Percentiles rank a stretch among this genome's conserved stretches.
phyloP scores from a whole-genome alignment of 2,329 filamentous ascomycete species.

The Fusarium brachygibbosum region DNA sequence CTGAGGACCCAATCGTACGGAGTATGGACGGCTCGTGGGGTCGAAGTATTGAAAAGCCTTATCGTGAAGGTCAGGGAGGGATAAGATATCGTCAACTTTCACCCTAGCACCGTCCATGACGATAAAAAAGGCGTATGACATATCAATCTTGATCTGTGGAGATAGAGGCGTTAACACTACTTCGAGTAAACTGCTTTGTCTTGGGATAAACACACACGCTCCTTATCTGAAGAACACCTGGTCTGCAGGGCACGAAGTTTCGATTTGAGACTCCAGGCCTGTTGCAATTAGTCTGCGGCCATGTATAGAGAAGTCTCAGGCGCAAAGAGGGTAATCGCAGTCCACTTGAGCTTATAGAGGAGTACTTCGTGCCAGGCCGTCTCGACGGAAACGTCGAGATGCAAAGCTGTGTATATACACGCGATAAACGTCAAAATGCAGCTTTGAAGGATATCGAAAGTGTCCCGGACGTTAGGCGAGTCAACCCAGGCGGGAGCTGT shows the following conservation, averaged over 20 bases:
- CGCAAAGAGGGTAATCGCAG: conserved; percentile 48
- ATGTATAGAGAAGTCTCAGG: conserved; percentile 52
- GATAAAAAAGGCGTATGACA: conserved; percentile 49
- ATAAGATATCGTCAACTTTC: conserved; percentile 16
- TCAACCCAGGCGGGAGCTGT: conserved; percentile 3
- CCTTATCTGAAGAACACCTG: background rate
- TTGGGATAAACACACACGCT: background rate
- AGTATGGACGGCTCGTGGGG: conserved; percentile 5
- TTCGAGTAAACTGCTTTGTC: background rate
- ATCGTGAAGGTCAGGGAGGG: conserved; percentile 10
- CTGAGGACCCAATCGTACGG: conserved; percentile 10
- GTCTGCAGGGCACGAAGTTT: conserved; percentile 1
- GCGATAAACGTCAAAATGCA: conserved; percentile 54
- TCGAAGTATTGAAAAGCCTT: conserved; percentile 6
- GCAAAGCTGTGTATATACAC: conserved; percentile 55
- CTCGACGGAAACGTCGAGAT: conserved; percentile 54
- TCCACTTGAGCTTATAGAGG: conserved; percentile 49
- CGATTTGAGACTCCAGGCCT: conserved; percentile 16
- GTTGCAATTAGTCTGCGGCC: conserved; percentile 35
- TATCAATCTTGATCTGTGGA: conserved; percentile 23
- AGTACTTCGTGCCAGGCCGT: conserved; percentile 14
- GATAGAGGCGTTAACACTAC: background rate
- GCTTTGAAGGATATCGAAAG: conserved; percentile 50
- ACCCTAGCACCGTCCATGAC: conserved; percentile 50
- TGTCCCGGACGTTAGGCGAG: conserved; percentile 5